Base-by-base conservation (phyloP, 257 asterid genomes). In the Galeopsis tetrahit region DNA sequence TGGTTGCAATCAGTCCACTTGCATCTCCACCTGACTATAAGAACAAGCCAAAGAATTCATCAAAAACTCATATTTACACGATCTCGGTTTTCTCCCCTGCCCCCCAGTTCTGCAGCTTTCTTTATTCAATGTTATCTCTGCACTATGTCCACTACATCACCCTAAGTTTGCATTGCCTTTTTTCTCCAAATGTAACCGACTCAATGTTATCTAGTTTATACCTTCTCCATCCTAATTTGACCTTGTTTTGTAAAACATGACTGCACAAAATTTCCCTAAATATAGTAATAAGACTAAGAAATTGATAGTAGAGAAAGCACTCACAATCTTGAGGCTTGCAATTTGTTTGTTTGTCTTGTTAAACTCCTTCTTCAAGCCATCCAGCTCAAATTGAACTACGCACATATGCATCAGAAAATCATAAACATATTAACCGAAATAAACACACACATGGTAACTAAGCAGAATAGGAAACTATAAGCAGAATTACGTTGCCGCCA, bases 361-460 rank as follows among this genome's bases (percentile, higher is more conserved):
- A 52, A 84, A 77, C 33, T 88, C 96, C 68, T 81, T 89, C 66
- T 90, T 80, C 82, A 92, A 77, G 31, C 66, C 79, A 55, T 89
- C 93, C 69, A 92, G 69, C 86, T 89, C 96, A 52, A 69, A 88
- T 84, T 86, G 97, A 60, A 88, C 96, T 92, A 63, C 68, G 86
- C 51, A 14, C 63, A 46, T 10, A 44, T 2, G 53, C 33, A 69
- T 44, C 43, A 21, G 28, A 21, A 21, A 21, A 21, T 1, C 28
- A 21, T 21, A 21, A 62, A 36, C 61, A 69, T 49, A n/a, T 56
- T 0, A 11, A 48, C 6, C 2, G 1, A 53, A 15, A 4, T 39
- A 4, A 4, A 52, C 17, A 28, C 4, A 56, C 6, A 57, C 5
- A 57, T 6, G 42, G 5, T 1, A 11, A 11, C 5, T n/a, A 6